Percentiles rank a stretch among this genome's conserved stretches.
Evolutionary conservation across 1,139 yeast species (phyloP).

Genomic region (Scheffersomyces illinoinensis): DNA sequence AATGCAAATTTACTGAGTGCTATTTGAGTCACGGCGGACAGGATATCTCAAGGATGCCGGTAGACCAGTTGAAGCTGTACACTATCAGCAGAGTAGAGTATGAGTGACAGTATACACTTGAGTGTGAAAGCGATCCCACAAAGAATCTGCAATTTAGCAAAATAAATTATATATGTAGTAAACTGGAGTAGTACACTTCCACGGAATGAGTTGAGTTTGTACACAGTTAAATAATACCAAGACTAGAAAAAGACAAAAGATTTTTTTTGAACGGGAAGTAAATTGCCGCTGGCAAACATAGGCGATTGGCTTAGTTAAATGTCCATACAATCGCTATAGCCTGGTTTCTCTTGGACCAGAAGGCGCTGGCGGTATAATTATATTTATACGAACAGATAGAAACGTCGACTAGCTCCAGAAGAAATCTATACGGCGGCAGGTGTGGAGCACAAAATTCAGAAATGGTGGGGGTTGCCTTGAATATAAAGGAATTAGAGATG

Average conservation of each 20-base stretch:
- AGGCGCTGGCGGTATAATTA: background rate
- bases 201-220: background rate
- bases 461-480: background rate
- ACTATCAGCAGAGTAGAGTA: background rate
- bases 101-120: too few species aligned
- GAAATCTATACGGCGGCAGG: background rate
- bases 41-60: background rate
- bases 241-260: background rate
- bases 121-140: background rate
- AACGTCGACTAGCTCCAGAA: background rate
- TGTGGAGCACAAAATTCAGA: background rate
- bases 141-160: background rate
- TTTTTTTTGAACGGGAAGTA: background rate
- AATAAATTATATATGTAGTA: background rate
- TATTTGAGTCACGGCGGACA: background rate
- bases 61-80: background rate
- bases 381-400: background rate
- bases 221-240: background rate
- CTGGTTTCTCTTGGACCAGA: background rate
- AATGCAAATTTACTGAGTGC: background rate
- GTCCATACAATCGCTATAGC: background rate
- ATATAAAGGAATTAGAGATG: background rate
- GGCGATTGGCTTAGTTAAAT: background rate
- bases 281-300: background rate
- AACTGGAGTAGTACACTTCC: background rate